phyloP scores from a whole-genome alignment of 805 yeast species.

The Hanseniaspora guilliermondii region DNA sequence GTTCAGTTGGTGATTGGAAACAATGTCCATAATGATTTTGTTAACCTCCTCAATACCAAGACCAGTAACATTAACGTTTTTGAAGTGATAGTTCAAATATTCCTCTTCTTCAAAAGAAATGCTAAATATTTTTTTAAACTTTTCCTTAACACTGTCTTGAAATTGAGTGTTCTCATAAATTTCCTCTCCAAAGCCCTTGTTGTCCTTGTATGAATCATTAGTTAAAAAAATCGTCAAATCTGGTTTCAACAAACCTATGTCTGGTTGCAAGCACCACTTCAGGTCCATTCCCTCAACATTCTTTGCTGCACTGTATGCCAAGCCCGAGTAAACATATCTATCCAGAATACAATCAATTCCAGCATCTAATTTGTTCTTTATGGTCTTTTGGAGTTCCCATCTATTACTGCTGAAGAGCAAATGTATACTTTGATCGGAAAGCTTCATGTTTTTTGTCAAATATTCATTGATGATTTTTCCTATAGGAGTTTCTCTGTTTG shows the following conservation, averaged over 20 bases:
- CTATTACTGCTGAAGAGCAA: slow-evolving; percentile 82
- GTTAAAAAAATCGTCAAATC: slow-evolving; percentile 72
- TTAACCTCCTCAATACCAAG: slow-evolving; percentile 46
- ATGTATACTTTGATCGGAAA: slow-evolving; percentile 65
- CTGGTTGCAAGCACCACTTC: slow-evolving; percentile 75
- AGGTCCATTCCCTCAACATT: slow-evolving; percentile 36
- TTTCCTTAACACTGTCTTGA: slow-evolving; percentile 55
- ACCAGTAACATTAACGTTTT: slow-evolving; percentile 47
- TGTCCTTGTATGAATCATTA: slow-evolving; percentile 31
- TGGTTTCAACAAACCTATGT: slow-evolving; percentile 73
- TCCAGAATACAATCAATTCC: slow-evolving; percentile 65
- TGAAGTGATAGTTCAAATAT: slow-evolving; percentile 27
- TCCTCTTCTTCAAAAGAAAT: slow-evolving; percentile 20
- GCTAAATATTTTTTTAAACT: slow-evolving; percentile 42
- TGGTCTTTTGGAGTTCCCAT: slow-evolving; percentile 62
- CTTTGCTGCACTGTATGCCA: slow-evolving; percentile 85
- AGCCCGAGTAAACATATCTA: slow-evolving; percentile 83
- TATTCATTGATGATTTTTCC: slow-evolving; percentile 71
- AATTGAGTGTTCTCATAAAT: slow-evolving; percentile 68
- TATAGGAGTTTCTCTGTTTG: slow-evolving; percentile 71
- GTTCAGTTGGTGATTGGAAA: slow-evolving; percentile 13
- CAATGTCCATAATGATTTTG: slow-evolving; percentile 32
- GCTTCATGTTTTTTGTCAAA: slow-evolving; percentile 39
- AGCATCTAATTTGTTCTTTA: slow-evolving; percentile 33
- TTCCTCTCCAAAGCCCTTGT: slow-evolving; percentile 90